Evolutionary conservation across 2,329 filamentous ascomycete genomes (phyloP).

Genomic region (Pyrenophora seminiperda): DNA sequence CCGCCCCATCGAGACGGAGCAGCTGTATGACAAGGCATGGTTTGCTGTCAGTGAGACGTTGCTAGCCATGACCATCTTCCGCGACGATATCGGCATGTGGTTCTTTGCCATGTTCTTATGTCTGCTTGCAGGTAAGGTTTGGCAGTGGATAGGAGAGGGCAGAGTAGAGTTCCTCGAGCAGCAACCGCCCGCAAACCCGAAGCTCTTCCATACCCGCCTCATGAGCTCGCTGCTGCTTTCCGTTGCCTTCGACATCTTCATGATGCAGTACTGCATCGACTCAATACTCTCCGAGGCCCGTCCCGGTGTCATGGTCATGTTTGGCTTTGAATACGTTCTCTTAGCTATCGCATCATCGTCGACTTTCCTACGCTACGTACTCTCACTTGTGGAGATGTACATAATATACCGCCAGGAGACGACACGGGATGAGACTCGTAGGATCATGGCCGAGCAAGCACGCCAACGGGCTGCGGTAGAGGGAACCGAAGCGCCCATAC

Average conservation of each 20-base stretch:
- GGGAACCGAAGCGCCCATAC: conserved; percentile 44
- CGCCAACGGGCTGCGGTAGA: conserved; percentile 60
- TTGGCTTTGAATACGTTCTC: conserved; percentile 95
- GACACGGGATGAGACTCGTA: conserved; percentile 57
- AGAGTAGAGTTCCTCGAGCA: conserved; percentile 94
- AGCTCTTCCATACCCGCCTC: conserved; percentile 83
- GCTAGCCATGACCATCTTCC: conserved; percentile 96
- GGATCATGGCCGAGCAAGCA: conserved; percentile 65
- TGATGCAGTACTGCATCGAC: conserved; percentile 80
- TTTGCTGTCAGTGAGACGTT: conserved; percentile 97
- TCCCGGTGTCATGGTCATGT: conserved; percentile 99
- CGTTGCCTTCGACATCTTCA: conserved; percentile 75
- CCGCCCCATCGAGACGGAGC: conserved; percentile 92
- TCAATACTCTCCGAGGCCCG: conserved; percentile 84
- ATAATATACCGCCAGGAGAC: conserved; percentile 76
- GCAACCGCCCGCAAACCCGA: conserved; percentile 86
- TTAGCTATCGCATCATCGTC: conserved; percentile 79
- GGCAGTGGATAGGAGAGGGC: conserved; percentile 97
- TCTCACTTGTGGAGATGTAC: conserved; percentile 77
- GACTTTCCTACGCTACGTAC: conserved; percentile 75
- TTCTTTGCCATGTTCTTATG: conserved; percentile 96
- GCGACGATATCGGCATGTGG: conserved; percentile 92
- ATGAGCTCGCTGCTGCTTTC: conserved; percentile 79
- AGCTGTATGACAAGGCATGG: conserved; percentile 97
- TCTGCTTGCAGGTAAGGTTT: conserved; percentile 91